These are phyloP conservation scores for Suillus alpinus DNA, from an alignment of 768 basidiomycete genomes.

Conservation along the genomic window DNA sequence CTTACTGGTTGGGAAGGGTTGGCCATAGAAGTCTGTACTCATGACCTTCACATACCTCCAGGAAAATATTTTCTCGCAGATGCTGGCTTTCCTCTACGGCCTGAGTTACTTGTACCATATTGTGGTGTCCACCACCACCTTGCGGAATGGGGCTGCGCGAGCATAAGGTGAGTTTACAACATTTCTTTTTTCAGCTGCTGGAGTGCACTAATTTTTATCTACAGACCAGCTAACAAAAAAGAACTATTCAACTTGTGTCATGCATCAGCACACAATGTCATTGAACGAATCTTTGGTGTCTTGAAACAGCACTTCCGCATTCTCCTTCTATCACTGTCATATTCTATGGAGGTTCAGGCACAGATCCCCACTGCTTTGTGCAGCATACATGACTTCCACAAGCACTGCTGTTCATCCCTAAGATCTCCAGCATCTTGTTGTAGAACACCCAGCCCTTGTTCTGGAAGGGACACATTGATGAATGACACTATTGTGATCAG, in stretches of 20 bases:
- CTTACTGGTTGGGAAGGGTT: slow-evolving; percentile 19
- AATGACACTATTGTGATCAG: no score
- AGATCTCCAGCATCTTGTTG: no score
- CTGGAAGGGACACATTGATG: no score
- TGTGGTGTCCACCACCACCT: slow-evolving; percentile 36
- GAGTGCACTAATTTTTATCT: slow-evolving; percentile 1
- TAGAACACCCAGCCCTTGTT: no score
- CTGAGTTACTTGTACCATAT: slow-evolving; percentile 35
- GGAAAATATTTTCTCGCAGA: slow-evolving; percentile 14
- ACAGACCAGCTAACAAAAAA: slow-evolving; percentile 32
- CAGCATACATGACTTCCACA: no score
- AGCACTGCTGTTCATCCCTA: no score
- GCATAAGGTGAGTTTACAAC: background rate
- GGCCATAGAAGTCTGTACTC: slow-evolving; percentile 6
- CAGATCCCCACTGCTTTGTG: no score
- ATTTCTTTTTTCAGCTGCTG: no score
- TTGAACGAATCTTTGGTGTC: slow-evolving; percentile 19
- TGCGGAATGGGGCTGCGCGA: slow-evolving; percentile 28
- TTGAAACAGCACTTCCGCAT: no score
- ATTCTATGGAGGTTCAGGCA: no score
- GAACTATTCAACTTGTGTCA: slow-evolving; percentile 44
- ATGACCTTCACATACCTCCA: slow-evolving; percentile 12
- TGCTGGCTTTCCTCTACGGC: slow-evolving; percentile 13
- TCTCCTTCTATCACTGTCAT: no score
- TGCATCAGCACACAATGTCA: slow-evolving; percentile 36